phyloP scores from a whole-genome alignment of 2,329 filamentous ascomycete genomes.

The Scedosporium minutisporum region DNA sequence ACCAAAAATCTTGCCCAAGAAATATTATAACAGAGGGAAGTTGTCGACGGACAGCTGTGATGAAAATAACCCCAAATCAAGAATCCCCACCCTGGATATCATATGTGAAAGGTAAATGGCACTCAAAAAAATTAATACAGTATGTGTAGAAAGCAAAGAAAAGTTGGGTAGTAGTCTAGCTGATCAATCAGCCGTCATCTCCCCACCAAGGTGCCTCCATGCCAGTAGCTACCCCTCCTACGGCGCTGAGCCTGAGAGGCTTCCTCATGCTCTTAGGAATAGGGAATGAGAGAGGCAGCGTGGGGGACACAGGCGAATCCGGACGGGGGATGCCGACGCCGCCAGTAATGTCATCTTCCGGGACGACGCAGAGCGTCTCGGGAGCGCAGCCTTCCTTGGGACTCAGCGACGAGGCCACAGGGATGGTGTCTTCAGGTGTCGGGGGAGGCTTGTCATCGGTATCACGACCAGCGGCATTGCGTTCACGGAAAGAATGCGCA shows the following conservation, averaged over 20 bases:
- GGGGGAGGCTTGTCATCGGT: slow-evolving; percentile 11
- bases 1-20: background rate
- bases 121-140: background rate
- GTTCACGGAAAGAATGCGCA: slow-evolving; percentile 11
- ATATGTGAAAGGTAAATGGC: background rate
- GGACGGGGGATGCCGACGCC: slow-evolving; percentile 25
- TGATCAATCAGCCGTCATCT: slow-evolving; percentile 24
- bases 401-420: background rate
- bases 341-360: slow-evolving; percentile 4
- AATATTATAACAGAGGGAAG: background rate
- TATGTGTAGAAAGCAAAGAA: slow-evolving; percentile 4
- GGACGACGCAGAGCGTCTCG: background rate
- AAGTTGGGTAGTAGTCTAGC: background rate
- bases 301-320: slow-evolving; percentile 22
- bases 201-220: slow-evolving; percentile 28
- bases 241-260: slow-evolving; percentile 31
- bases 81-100: background rate
- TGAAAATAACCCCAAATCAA: slow-evolving; percentile 8
- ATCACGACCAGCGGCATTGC: slow-evolving; percentile 14
- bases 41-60: slow-evolving; percentile 2
- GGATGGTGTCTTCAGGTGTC: slow-evolving; percentile 7
- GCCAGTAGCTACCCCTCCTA: slow-evolving; percentile 18
- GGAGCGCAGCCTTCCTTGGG: background rate
- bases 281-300: background rate
- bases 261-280: slow-evolving; percentile 17